Percentiles rank a stretch among this genome's conserved stretches.
These are phyloP conservation scores for Podospora bellae-mahoneyi DNA, from an alignment of 495 filamentous ascomycete genomes.

Conservation along the genomic window DNA sequence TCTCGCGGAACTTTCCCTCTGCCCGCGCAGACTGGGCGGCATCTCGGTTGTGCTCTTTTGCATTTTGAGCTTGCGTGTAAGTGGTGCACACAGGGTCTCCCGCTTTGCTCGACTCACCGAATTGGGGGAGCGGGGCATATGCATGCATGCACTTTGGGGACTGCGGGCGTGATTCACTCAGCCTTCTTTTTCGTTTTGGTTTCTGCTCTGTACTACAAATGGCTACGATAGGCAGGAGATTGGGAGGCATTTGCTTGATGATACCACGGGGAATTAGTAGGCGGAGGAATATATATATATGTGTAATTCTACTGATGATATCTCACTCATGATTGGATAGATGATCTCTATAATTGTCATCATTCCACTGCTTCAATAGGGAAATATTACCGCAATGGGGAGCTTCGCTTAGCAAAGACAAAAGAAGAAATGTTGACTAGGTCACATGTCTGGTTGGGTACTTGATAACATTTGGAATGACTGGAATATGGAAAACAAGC, in stretches of 20 bases:
- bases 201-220: neutral
- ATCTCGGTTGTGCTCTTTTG: slow-evolving; percentile 1
- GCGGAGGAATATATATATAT: neutral
- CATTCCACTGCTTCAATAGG: neutral
- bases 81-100: neutral
- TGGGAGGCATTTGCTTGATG: neutral
- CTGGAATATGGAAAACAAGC: no score
- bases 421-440: no score
- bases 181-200: neutral
- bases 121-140: slow-evolving; percentile 4
- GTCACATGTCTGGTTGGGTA: no score
- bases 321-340: neutral
- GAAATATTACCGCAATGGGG: neutral
- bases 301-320: neutral
- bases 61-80: neutral
- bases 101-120: neutral
- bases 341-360: neutral
- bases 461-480: no score
- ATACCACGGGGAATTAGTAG: neutral
- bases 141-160: neutral
- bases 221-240: neutral
- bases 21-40: neutral
- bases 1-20: neutral
- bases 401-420: neutral
- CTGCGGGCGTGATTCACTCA: neutral